Evolutionary conservation across 768 basidiomycete species (phyloP).

Genomic region (Gautieria morchelliformis): DNA sequence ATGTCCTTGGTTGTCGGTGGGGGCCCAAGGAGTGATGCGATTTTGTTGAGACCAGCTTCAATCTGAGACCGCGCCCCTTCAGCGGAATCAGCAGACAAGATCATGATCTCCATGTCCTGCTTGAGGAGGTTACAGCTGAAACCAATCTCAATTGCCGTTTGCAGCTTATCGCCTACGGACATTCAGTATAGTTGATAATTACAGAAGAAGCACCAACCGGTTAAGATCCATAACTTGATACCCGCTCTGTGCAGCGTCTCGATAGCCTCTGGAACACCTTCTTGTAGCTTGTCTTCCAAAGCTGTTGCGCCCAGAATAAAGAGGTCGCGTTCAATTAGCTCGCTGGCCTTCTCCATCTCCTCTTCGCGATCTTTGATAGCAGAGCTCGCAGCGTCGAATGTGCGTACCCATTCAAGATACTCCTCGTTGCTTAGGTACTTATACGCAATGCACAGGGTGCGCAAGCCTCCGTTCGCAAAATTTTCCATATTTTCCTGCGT

Average conservation of each 20-base stretch:
- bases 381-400: slow-evolving; percentile 75
- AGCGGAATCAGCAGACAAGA: slow-evolving; percentile 73
- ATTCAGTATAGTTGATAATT: background rate
- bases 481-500: slow-evolving; percentile 84
- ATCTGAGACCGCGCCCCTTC: slow-evolving; percentile 76
- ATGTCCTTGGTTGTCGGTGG: slow-evolving; percentile 46
- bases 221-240: slow-evolving; percentile 97
- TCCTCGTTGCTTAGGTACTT: slow-evolving; percentile 73
- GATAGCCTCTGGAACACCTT: slow-evolving; percentile 94
- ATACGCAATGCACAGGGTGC: slow-evolving; percentile 87
- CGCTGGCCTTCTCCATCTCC: slow-evolving; percentile 82
- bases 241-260: slow-evolving; percentile 85
- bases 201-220: slow-evolving; percentile 42
- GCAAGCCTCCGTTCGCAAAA: slow-evolving; percentile 86
- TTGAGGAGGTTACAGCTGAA: slow-evolving; percentile 94
- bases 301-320: slow-evolving; percentile 91
- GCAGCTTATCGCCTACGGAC: slow-evolving; percentile 78
- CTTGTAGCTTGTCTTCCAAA: slow-evolving; percentile 93
- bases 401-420: slow-evolving; percentile 69
- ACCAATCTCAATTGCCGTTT: slow-evolving; percentile 96
- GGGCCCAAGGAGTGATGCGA: slow-evolving; percentile 76
- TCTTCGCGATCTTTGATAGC: slow-evolving; percentile 77
- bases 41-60: slow-evolving; percentile 90
- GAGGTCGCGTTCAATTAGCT: slow-evolving; percentile 72
- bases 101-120: slow-evolving; percentile 94